Conservation (phyloP, 345 rosid species). For the Hibiscus trionum region DNA sequence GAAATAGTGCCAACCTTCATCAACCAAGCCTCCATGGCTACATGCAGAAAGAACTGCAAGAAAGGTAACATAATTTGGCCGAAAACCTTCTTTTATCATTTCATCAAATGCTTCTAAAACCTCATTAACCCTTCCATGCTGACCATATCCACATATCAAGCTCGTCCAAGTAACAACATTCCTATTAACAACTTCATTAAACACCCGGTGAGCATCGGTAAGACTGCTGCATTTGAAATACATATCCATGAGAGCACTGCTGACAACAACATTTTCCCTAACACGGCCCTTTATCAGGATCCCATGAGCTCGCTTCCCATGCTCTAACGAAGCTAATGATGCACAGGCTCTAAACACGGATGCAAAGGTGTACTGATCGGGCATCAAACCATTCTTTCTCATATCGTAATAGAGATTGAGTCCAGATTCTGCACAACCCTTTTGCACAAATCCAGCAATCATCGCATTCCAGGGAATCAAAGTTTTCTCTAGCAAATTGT, state of each 20-base stretch:
- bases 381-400: slow-evolving; percentile 39
- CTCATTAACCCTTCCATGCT: slow-evolving; percentile 49
- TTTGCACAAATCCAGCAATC: slow-evolving; percentile 54
- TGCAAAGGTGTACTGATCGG: slow-evolving; percentile 49
- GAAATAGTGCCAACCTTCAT: slow-evolving; percentile 42
- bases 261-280: slow-evolving; percentile 46
- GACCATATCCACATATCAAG: slow-evolving; percentile 56
- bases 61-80: slow-evolving; percentile 57
- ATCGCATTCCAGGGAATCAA: slow-evolving; percentile 61
- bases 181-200: slow-evolving; percentile 34
- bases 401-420: slow-evolving; percentile 47
- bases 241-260: slow-evolving; percentile 63
- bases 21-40: slow-evolving; percentile 64
- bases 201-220: slow-evolving; percentile 34
- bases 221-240: slow-evolving; percentile 63
- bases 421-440: slow-evolving; percentile 45
- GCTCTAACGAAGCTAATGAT: slow-evolving; percentile 42
- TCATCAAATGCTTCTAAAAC: slow-evolving; percentile 43
- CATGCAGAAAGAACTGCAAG: slow-evolving; percentile 75
- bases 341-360: slow-evolving; percentile 62
- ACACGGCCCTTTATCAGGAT: slow-evolving; percentile 42
- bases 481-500: slow-evolving; percentile 44
- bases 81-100: slow-evolving; percentile 40
- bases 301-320: slow-evolving; percentile 63
- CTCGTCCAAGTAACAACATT: slow-evolving; percentile 64